A percentile compares a stretch with the other conserved stretches of the same genome.
Conservation (phyloP, 2,329 filamentous ascomycete species). For the Daldinia eschscholtzii region DNA sequence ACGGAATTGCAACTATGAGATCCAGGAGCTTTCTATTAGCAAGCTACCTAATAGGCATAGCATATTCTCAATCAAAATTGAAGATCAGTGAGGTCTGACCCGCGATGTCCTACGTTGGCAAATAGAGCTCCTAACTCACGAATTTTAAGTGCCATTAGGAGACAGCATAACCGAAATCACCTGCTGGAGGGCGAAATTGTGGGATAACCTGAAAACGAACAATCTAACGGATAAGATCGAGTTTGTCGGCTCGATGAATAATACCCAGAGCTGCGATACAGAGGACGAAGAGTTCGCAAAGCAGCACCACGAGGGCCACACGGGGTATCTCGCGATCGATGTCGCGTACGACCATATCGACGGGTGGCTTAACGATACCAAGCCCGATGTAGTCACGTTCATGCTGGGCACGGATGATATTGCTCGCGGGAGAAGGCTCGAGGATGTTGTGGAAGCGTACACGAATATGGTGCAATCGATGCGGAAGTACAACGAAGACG, state of each 20-base stretch:
- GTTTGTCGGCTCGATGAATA: slow-evolving; percentile 59
- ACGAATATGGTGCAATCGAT: slow-evolving; percentile 56
- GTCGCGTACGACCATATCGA: slow-evolving; percentile 58
- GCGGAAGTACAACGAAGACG: slow-evolving; percentile 54
- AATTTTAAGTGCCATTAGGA: slow-evolving; percentile 56
- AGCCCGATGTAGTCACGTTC: slow-evolving; percentile 60
- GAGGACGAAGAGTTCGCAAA: slow-evolving; percentile 54
- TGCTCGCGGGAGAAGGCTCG: slow-evolving; percentile 47
- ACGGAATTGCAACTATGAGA: slow-evolving; percentile 28
- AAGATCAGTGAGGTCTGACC: slow-evolving; percentile 38
- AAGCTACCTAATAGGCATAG: slow-evolving; percentile 24
- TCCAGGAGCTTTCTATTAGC: slow-evolving; percentile 14
- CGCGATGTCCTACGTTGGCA: background rate
- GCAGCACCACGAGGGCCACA: slow-evolving; percentile 60
- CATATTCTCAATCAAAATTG: slow-evolving; percentile 34
- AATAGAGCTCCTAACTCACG: background rate
- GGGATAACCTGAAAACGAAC: slow-evolving; percentile 55
- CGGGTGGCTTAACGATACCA: slow-evolving; percentile 55
- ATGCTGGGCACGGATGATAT: slow-evolving; percentile 63
- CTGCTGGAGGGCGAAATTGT: slow-evolving; percentile 60
- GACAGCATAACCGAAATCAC: slow-evolving; percentile 62
- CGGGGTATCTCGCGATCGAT: slow-evolving; percentile 58
- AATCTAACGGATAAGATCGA: slow-evolving; percentile 54
- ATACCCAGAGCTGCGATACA: slow-evolving; percentile 55
- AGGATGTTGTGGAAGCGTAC: slow-evolving; percentile 57